Evolutionary conservation across 2,329 filamentous ascomycete genomes (phyloP).

Genomic region (Clonostachys chloroleuca): DNA sequence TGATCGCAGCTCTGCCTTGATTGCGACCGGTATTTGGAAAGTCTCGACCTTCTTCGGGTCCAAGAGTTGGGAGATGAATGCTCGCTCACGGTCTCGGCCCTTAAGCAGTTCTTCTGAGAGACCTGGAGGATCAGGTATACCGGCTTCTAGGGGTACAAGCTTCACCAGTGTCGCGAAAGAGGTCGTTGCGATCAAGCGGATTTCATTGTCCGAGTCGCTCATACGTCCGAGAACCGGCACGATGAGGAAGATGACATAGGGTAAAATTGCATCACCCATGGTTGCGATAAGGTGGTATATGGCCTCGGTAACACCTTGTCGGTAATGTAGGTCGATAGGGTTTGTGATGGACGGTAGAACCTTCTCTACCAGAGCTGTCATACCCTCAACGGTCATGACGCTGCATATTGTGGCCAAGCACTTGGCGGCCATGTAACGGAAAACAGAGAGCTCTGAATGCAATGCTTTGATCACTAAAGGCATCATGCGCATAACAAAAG

Average conservation of each 20-base stretch:
- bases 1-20: conserved; percentile 92
- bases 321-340: conserved; percentile 78
- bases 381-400: conserved; percentile 88
- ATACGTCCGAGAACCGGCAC: conserved; percentile 95
- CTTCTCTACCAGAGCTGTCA: conserved; percentile 92
- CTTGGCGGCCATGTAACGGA: conserved; percentile 95
- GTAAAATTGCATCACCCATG: conserved; percentile 94
- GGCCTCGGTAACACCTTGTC: conserved; percentile 90
- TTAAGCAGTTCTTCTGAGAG: conserved; percentile 83
- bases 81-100: conserved; percentile 88
- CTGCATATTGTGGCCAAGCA: conserved; percentile 97
- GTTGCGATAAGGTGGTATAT: conserved; percentile 97
- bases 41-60: conserved; percentile 96
- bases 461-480: conserved; percentile 84
- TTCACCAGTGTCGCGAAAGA: conserved; percentile 97
- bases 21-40: conserved; percentile 90
- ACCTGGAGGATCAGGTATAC: conserved; percentile 93
- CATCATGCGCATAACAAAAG: conserved; percentile 78
- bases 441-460: conserved; percentile 83
- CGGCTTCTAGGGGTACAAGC: conserved; percentile 91
- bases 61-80: conserved; percentile 93
- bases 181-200: conserved; percentile 89
- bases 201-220: conserved; percentile 97
- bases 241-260: conserved; percentile 98
- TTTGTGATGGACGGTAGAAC: conserved; percentile 91